phyloP scores from a whole-genome alignment of 495 filamentous ascomycete genomes.

The Tuber indicum region DNA sequence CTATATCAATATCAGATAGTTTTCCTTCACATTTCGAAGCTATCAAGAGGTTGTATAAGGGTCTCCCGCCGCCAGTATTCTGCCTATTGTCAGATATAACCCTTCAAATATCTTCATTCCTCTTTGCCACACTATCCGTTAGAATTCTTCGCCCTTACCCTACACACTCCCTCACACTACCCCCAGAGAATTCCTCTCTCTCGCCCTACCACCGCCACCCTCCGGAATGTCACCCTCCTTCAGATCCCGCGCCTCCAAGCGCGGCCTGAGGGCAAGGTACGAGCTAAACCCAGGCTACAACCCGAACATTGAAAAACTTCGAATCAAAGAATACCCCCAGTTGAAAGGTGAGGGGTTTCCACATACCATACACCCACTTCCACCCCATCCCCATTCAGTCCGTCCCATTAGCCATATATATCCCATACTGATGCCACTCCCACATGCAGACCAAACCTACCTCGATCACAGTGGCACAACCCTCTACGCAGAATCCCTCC shows the following conservation, averaged over 20 bases:
- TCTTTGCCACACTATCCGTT: not conserved
- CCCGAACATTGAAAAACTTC: conserved; percentile 24
- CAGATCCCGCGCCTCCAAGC: not conserved
- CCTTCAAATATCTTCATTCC: not conserved
- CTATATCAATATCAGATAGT: not conserved
- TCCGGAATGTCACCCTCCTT: not conserved
- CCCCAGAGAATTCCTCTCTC: not conserved
- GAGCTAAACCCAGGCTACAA: conserved; percentile 24
- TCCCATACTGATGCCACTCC: conserved; percentile 6
- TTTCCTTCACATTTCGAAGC: not conserved
- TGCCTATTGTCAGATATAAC: not conserved
- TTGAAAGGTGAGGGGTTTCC: conserved; percentile 19
- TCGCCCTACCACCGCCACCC: not conserved
- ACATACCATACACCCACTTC: not conserved
- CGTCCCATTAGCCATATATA: conserved; percentile 1
- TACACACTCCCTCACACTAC: not conserved
- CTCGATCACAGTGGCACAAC: conserved; percentile 74
- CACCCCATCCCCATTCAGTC: not conserved
- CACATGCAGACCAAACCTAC: conserved; percentile 47
- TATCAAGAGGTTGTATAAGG: not conserved
- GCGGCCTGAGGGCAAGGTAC: not conserved
- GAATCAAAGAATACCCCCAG: conserved; percentile 32
- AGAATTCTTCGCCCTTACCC: not conserved
- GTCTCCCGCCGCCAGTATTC: not conserved
- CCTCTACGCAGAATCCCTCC: conserved; percentile 58